These are phyloP conservation scores for Ceratocystis diversiconidia DNA, from an alignment of 2,329 filamentous ascomycete genomes.

Conservation along the genomic window DNA sequence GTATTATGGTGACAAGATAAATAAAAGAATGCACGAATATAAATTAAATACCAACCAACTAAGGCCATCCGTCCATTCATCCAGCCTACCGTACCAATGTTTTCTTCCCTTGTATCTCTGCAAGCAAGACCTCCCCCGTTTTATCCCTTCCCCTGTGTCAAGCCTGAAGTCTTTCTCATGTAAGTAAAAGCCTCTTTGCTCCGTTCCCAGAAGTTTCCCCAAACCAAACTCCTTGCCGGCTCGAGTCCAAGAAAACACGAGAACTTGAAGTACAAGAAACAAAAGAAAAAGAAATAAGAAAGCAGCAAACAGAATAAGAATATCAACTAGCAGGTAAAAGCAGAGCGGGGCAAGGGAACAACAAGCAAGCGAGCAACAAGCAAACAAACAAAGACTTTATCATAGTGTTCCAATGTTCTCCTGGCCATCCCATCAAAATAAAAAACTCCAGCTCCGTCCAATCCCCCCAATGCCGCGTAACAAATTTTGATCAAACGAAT, in stretches of 20 bases:
- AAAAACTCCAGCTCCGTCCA: conserved; percentile 17
- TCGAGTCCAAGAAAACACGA: not conserved
- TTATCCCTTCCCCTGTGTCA: not conserved
- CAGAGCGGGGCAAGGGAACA: not conserved
- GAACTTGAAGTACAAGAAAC: conserved; percentile 4
- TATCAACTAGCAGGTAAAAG: conserved; percentile 7
- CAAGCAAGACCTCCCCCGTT: not conserved
- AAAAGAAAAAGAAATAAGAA: conserved; percentile 5
- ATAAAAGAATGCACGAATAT: not conserved
- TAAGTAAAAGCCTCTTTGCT: not conserved
- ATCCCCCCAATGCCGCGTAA: conserved; percentile 10
- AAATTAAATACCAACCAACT: conserved; percentile 2
- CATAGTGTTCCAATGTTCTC: conserved; percentile 1
- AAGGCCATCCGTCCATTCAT: not conserved
- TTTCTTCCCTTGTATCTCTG: not conserved
- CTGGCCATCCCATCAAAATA: conserved; percentile 13
- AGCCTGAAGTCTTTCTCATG: not conserved
- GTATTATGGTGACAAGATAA: not conserved
- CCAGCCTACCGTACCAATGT: not conserved
- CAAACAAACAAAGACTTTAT: conserved; percentile 9
- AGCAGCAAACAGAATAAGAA: conserved; percentile 13
- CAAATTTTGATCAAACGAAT: conserved; percentile 11
- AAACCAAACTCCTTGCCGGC: not conserved
- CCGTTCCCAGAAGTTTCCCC: not conserved
- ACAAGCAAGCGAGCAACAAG: conserved; percentile 18